Percentiles rank a stretch among this genome's conserved stretches.
phyloP scores from a whole-genome alignment of 495 filamentous ascomycete genomes.

The Neurospora sp. region DNA sequence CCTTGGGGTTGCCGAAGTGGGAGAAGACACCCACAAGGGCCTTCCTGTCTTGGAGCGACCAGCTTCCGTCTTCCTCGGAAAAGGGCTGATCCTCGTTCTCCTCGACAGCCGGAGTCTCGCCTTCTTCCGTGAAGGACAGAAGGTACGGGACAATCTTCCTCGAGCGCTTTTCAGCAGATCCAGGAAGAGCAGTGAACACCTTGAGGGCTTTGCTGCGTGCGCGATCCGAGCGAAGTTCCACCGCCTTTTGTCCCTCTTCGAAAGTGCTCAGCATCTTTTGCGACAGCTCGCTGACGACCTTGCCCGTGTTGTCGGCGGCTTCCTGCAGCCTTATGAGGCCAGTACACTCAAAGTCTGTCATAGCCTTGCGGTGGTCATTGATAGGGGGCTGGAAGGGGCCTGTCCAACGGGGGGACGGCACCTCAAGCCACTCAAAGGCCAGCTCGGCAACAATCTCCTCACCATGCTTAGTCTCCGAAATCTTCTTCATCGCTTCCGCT shows the following conservation, averaged over 20 bases:
- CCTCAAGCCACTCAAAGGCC: conserved; percentile 70
- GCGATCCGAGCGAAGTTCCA: conserved; percentile 26
- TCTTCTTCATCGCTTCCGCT: conserved; percentile 59
- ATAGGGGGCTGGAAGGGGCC: conserved; percentile 20
- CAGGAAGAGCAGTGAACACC: conserved; percentile 62
- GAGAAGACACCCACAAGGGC: conserved; percentile 73
- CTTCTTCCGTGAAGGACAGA: conserved; percentile 58
- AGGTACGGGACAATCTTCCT: conserved; percentile 77
- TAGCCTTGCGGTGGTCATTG: conserved; percentile 14
- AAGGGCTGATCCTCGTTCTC: conserved; percentile 21
- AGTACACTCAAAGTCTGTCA: conserved; percentile 70
- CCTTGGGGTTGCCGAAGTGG: conserved; percentile 74
- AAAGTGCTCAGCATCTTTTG: conserved; percentile 42
- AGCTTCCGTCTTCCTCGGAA: conserved; percentile 50
- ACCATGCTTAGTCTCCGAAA: conserved; percentile 58
- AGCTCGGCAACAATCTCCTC: conserved; percentile 65
- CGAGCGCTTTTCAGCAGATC: conserved; percentile 75
- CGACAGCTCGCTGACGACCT: conserved; percentile 28
- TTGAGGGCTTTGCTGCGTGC: conserved; percentile 69
- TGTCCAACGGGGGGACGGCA: conserved; percentile 39
- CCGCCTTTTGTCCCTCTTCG: conserved; percentile 36
- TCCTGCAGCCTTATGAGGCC: conserved; percentile 54
- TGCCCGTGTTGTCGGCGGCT: conserved; percentile 28
- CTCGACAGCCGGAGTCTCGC: conserved; percentile 33
- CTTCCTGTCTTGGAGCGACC: conserved; percentile 57